Evolutionary conservation across 352 stramenopile species (phyloP).

Genomic region (Globisporangium cederbergense): DNA sequence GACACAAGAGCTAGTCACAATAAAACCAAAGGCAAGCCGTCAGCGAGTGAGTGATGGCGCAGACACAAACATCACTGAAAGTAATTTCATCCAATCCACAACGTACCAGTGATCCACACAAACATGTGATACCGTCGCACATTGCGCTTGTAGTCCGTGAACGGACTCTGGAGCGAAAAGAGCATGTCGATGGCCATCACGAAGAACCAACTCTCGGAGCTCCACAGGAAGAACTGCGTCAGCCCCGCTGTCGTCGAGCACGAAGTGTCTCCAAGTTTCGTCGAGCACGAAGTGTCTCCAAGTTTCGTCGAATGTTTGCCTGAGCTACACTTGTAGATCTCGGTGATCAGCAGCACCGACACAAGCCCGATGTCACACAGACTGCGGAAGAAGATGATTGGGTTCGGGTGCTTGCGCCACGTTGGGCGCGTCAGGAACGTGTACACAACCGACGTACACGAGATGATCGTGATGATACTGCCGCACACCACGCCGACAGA

Average conservation of each 20-base stretch:
- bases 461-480: conserved; percentile 76
- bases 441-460: conserved; percentile 66
- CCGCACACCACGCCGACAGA: conserved; percentile 75
- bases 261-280: conserved; percentile 34
- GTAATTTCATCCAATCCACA: background rate
- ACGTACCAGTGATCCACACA: conserved; percentile 70
- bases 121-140: conserved; percentile 81
- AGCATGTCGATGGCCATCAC: conserved; percentile 89
- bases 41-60: background rate
- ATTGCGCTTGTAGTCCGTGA: conserved; percentile 87
- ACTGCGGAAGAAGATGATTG: conserved; percentile 84
- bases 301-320: conserved; percentile 35
- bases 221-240: conserved; percentile 87
- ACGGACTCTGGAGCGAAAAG: conserved; percentile 80
- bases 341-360: conserved; percentile 66
- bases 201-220: conserved; percentile 87
- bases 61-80: background rate
- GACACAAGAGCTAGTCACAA: conserved; percentile 49
- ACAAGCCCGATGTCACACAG: conserved; percentile 83
- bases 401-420: conserved; percentile 86
- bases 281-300: conserved; percentile 31
- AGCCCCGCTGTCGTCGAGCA: conserved; percentile 69
- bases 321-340: conserved; percentile 77
- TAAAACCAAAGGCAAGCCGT: background rate
- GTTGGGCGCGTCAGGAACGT: conserved; percentile 75